A percentile compares a stretch with the other conserved stretches of the same genome.
Conservation (phyloP, 169 alveolate species). For the Cyclospora cayetanensis region DNA sequence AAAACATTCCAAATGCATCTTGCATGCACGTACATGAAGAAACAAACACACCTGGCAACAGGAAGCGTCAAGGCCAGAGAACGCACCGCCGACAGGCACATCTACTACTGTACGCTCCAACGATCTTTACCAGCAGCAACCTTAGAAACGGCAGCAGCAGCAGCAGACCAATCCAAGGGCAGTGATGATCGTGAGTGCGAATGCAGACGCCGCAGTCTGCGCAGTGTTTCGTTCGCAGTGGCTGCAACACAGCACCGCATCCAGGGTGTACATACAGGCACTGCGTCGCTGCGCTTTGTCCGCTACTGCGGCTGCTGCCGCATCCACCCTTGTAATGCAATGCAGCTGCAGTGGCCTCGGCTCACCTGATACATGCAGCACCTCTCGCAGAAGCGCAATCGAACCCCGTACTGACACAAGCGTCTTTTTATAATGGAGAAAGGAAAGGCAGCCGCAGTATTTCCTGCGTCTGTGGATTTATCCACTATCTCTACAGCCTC, state of each 20-base stretch:
- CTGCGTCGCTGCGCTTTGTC: neutral
- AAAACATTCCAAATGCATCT: too few relatives aligned
- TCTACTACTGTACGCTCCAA: too few relatives aligned
- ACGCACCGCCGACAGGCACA: too few relatives aligned
- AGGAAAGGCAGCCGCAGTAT: neutral
- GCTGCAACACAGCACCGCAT: conserved; percentile 70
- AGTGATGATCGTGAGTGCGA: conserved; percentile 91
- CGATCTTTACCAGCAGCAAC: neutral
- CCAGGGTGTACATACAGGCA: neutral
- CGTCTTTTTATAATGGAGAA: conserved; percentile 26
- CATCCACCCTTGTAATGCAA: neutral
- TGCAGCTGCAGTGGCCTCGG: neutral
- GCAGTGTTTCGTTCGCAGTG: conserved; percentile 89
- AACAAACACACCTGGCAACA: neutral
- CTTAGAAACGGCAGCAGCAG: conserved; percentile 7
- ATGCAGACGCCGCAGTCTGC: conserved; percentile 87
- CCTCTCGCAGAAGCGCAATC: conserved; percentile 81
- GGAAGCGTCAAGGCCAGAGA: too few relatives aligned
- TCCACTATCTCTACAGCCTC: neutral
- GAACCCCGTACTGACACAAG: conserved; percentile 30
- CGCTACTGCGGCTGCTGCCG: conserved; percentile 26
- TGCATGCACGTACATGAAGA: too few relatives aligned
- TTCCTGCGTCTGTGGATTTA: neutral
- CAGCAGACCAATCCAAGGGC: conserved; percentile 90
- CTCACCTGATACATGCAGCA: conserved; percentile 81